A percentile compares a stretch with the other conserved stretches of the same genome.
Evolutionary conservation across 768 basidiomycete genomes (phyloP).

Genomic region (Russula emetica): DNA sequence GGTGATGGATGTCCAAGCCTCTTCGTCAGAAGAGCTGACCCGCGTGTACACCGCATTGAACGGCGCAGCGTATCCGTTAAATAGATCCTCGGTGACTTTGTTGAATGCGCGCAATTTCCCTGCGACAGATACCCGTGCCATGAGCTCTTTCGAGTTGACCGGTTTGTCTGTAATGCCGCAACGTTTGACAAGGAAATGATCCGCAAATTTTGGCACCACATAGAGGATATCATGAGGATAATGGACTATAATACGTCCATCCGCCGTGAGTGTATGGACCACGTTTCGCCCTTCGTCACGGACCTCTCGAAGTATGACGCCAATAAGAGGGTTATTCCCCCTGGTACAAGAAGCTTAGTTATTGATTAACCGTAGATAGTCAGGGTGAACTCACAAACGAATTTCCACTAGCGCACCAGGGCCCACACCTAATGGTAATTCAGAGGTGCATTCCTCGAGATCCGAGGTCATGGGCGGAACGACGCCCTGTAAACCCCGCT

Average conservation of each 20-base stretch:
- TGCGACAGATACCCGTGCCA: conserved; percentile 63
- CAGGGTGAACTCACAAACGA: conserved; percentile 29
- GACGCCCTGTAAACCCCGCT: neutral
- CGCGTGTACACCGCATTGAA: conserved; percentile 40
- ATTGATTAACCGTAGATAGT: neutral
- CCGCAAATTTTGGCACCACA: conserved; percentile 52
- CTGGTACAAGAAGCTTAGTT: neutral
- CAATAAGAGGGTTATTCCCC: neutral
- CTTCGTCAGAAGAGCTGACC: conserved; percentile 44
- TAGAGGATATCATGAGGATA: conserved; percentile 52
- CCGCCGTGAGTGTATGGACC: conserved; percentile 10
- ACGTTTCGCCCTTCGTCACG: conserved; percentile 15
- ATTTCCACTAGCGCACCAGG: conserved; percentile 35
- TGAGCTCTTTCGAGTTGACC: conserved; percentile 37
- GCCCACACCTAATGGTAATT: conserved; percentile 1
- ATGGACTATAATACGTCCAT: conserved; percentile 15
- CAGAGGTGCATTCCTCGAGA: neutral
- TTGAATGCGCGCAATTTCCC: conserved; percentile 54
- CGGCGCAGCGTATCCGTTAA: conserved; percentile 35
- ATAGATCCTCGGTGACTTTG: conserved; percentile 41
- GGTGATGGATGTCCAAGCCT: conserved; percentile 54
- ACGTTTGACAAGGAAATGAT: conserved; percentile 42
- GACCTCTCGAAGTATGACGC: conserved; percentile 8
- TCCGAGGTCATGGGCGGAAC: neutral
- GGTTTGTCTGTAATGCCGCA: conserved; percentile 43